Base-by-base conservation (phyloP, 1,284 basidiomycete genomes). In the Sanguinoderma infundibulare region DNA sequence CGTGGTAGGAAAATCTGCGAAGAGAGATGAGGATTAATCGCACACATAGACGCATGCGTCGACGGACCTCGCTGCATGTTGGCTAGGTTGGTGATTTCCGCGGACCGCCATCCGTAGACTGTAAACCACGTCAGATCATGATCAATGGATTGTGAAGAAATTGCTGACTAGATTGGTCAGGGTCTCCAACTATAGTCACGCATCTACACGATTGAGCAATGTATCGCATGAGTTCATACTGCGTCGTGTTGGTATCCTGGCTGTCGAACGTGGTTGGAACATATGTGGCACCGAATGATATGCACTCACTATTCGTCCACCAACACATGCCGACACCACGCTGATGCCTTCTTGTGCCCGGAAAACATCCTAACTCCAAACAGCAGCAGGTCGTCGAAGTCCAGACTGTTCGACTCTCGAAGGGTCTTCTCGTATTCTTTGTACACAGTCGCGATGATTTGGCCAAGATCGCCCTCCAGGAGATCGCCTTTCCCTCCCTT, bases 71-170 rank as follows among this genome's bases (percentile, higher is more conserved):
- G 76, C 47, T 79, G 77, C 94, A 95, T 95, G 64, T 83, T 87
- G n/a, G 79, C 78, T n/a, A 95, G 75, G 73, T 95, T 95, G 62
- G 83, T 84, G 2, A 92, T 80, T 68, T 95, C 91, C 1, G 95
- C 95, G 12, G 91, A 90, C 7, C 95, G 85, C 95, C 95, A 97
- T 14, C 93, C 93, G 68, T 95, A 95, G 60, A 95, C 87, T 89
- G 54, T 38, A 28, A 44, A 49, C 24, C 32, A 3, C 2, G 12
- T 35, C 7, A 35, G 32, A 36, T 14, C 34, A 7, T 50, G 1
- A 15, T 36, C 9, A 14, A 22, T 5, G 9, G 10, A 20, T 22
- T 20, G 20, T 3, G 17, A 14, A n/a, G 26, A 5, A 46, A 55
- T 7, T 15, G 71, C 81, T 53, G 61, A 89, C 89, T 96, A 5